A percentile compares a stretch with the other conserved stretches of the same genome.
phyloP scores from a whole-genome alignment of 2,329 filamentous ascomycete genomes.

The Colletotrichum somersetense region DNA sequence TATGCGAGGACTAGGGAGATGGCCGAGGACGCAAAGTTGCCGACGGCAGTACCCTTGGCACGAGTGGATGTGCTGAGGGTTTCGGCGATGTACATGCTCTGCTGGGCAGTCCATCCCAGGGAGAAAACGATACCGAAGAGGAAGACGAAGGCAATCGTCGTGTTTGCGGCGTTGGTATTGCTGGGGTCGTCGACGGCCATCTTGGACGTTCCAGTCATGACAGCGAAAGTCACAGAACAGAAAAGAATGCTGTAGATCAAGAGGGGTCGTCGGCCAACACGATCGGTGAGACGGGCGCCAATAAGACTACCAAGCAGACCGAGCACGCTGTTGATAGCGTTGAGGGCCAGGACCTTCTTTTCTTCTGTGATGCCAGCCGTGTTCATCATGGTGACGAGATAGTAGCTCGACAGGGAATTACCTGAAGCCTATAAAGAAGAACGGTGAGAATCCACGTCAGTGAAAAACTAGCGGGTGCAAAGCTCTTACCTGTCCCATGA shows the following conservation, averaged over 20 bases:
- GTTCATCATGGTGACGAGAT: slow-evolving; percentile 65
- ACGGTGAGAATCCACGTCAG: no score
- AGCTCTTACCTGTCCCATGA: slow-evolving; percentile 64
- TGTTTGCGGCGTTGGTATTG: slow-evolving; percentile 56
- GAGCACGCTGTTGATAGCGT: slow-evolving; percentile 66
- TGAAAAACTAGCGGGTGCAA: not conserved
- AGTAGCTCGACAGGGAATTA: slow-evolving; percentile 63
- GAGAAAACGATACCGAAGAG: slow-evolving; percentile 66
- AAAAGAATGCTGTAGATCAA: slow-evolving; percentile 62
- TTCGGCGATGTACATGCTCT: slow-evolving; percentile 64
- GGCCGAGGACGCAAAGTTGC: slow-evolving; percentile 56
- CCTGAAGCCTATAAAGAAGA: slow-evolving; percentile 47
- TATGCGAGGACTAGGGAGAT: slow-evolving; percentile 59
- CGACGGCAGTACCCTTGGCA: slow-evolving; percentile 59
- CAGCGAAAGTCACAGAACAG: slow-evolving; percentile 60
- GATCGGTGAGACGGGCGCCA: slow-evolving; percentile 68
- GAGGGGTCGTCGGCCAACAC: slow-evolving; percentile 67
- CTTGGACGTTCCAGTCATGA: slow-evolving; percentile 63
- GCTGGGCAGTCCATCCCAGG: slow-evolving; percentile 65
- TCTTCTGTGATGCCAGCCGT: slow-evolving; percentile 65
- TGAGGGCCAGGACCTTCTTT: slow-evolving; percentile 63
- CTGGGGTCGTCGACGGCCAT: slow-evolving; percentile 54
- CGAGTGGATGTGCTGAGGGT: slow-evolving; percentile 59
- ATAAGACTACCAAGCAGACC: slow-evolving; percentile 64
- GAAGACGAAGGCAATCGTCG: slow-evolving; percentile 65